These are phyloP conservation scores for Kurtzmaniella quercitrusa DNA, from an alignment of 1,139 yeast genomes.

Conservation along the genomic window DNA sequence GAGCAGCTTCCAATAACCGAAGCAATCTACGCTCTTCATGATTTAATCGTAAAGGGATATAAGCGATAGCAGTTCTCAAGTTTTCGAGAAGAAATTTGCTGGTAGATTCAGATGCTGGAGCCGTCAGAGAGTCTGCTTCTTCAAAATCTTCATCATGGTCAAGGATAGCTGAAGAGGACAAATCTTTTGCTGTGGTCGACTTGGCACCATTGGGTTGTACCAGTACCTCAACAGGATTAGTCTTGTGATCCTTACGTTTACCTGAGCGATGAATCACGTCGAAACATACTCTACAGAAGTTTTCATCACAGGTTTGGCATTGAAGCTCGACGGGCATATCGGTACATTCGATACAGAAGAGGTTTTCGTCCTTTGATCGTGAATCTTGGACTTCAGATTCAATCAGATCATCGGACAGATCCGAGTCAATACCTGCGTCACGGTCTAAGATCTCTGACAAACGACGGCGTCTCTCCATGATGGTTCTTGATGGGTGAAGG, in stretches of 20 bases:
- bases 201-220: background rate
- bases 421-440: background rate
- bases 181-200: background rate
- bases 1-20: conserved; percentile 59
- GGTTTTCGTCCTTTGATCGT: background rate
- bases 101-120: conserved; percentile 2
- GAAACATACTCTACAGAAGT: conserved; percentile 64
- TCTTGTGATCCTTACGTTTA: conserved; percentile 39
- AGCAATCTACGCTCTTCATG: conserved; percentile 62
- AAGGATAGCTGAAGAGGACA: background rate
- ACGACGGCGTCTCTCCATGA: conserved; percentile 2
- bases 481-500: background rate
- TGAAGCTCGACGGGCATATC: conserved; percentile 62
- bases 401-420: conserved; percentile 1
- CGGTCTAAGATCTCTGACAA: conserved; percentile 2
- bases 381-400: conserved; percentile 3
- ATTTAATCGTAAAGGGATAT: conserved; percentile 62
- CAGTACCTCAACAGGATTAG: conserved; percentile 5
- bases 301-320: conserved; percentile 58
- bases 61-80: conserved; percentile 20
- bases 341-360: conserved; percentile 59
- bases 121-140: conserved; percentile 12
- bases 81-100: conserved; percentile 1
- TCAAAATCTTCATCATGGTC: conserved; percentile 10
- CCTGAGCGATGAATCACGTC: conserved; percentile 66